Conservation (phyloP, 2,329 filamentous ascomycete genomes). For the Aspergillus ruber region DNA sequence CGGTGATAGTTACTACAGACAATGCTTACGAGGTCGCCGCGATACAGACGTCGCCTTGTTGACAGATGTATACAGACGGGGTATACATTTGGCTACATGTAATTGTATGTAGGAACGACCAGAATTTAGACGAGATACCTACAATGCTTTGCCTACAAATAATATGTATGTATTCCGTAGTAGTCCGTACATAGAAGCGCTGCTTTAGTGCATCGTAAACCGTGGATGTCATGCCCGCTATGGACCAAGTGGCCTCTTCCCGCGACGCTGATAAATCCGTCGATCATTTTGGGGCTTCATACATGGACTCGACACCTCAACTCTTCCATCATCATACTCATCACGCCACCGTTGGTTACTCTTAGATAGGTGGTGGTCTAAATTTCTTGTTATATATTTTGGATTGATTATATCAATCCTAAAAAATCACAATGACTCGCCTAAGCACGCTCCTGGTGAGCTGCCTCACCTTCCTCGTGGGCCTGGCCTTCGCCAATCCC, state of each 20-base stretch:
- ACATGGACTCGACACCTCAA: neutral
- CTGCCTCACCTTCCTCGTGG: conserved; percentile 42
- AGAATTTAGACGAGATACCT: neutral
- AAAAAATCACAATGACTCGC: conserved; percentile 36
- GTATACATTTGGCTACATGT: neutral
- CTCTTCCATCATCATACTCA: neutral
- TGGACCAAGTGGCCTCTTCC: conserved; percentile 31
- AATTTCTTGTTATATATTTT: neutral
- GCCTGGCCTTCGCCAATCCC: conserved; percentile 61
- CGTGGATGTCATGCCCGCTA: conserved; percentile 2
- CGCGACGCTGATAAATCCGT: conserved; percentile 10
- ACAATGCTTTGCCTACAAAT: neutral
- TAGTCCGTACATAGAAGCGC: no score
- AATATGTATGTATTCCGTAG: neutral
- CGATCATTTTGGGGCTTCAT: neutral
- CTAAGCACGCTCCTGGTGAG: conserved; percentile 42
- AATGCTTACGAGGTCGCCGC: neutral
- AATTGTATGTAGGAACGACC: conserved; percentile 4
- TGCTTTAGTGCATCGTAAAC: neutral
- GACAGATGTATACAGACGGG: neutral
- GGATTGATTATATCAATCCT: neutral
- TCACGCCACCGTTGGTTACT: no score
- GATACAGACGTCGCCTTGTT: neutral
- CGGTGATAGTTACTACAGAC: conserved; percentile 20
- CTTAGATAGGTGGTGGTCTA: neutral